phyloP scores from a whole-genome alignment of 805 yeast species.

The Citeromyces nyonsensis region DNA sequence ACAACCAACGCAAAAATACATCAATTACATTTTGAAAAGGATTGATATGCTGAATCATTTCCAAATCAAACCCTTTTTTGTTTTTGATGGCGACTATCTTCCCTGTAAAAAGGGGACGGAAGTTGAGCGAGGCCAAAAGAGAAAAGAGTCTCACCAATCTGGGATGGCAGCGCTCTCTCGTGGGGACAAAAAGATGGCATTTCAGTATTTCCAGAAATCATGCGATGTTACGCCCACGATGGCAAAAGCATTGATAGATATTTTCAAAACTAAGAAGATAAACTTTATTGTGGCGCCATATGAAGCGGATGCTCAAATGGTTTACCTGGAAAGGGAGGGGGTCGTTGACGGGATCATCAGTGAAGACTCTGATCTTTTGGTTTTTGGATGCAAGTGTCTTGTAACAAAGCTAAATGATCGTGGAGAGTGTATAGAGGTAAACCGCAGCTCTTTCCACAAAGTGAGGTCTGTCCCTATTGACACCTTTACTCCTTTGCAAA shows the following conservation, averaged over 20 bases:
- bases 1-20: conserved; percentile 53
- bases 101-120: conserved; percentile 73
- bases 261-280: conserved; percentile 38
- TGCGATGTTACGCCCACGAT: conserved; percentile 81
- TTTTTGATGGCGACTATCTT: conserved; percentile 83
- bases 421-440: conserved; percentile 56
- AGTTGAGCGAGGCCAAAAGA: conserved; percentile 34
- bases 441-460: conserved; percentile 31
- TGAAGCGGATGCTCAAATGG: conserved; percentile 97
- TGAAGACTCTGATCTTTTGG: conserved; percentile 85
- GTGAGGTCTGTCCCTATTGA: conserved; percentile 22
- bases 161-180: conserved; percentile 34
- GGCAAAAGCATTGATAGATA: conserved; percentile 77
- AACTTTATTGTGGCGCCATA: conserved; percentile 88
- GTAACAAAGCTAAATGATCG: conserved; percentile 70
- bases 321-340: conserved; percentile 63
- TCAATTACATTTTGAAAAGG: conserved; percentile 53
- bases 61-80: conserved; percentile 72
- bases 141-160: conserved; percentile 40
- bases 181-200: conserved; percentile 48
- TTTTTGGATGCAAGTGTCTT: conserved; percentile 69
- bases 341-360: conserved; percentile 75
- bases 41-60: conserved; percentile 50
- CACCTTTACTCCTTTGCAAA: conserved; percentile 34
- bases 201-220: conserved; percentile 57